Evolutionary conservation across 306 rosid genomes (phyloP).

Genomic region (Prunus padus): DNA sequence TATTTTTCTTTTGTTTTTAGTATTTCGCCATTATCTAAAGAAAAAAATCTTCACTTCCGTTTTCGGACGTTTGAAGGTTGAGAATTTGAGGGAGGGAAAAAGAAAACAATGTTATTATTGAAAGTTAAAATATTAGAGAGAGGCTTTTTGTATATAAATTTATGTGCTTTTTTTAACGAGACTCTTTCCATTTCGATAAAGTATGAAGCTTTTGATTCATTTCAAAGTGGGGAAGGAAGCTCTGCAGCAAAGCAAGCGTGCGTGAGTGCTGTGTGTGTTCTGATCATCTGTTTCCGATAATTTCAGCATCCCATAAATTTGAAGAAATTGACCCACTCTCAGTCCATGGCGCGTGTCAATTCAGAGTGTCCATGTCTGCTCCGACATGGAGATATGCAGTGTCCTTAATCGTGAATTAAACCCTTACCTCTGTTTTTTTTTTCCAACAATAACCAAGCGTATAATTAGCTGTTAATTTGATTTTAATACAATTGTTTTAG

Average conservation of each 20-base stretch:
- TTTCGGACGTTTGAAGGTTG: not conserved
- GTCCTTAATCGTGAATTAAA: not conserved
- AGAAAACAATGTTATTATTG: not conserved
- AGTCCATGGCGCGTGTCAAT: conserved; percentile 26
- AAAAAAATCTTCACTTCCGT: not conserved
- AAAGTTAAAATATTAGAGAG: not conserved
- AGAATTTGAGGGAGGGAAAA: not conserved
- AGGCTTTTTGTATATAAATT: not conserved
- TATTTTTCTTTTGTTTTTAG: not conserved
- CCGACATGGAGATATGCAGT: not conserved
- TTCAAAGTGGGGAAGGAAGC: no score
- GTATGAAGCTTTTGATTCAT: no score
- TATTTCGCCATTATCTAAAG: conserved; percentile 1
- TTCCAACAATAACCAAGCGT: no score
- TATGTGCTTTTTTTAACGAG: not conserved
- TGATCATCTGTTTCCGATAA: conserved; percentile 10
- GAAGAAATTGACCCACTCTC: conserved; percentile 42
- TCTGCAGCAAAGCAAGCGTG: no score
- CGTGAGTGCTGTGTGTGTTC: no score
- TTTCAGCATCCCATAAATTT: conserved; percentile 20
- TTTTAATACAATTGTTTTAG: no score
- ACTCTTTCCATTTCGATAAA: no score
- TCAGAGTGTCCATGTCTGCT: not conserved
- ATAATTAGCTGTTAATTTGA: no score
- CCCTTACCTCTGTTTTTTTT: no score